Evolutionary conservation across 1,284 basidiomycete species (phyloP), one percentile per base, ranked within the genome.

Genomic region (Cryptococcus floricola): DNA sequence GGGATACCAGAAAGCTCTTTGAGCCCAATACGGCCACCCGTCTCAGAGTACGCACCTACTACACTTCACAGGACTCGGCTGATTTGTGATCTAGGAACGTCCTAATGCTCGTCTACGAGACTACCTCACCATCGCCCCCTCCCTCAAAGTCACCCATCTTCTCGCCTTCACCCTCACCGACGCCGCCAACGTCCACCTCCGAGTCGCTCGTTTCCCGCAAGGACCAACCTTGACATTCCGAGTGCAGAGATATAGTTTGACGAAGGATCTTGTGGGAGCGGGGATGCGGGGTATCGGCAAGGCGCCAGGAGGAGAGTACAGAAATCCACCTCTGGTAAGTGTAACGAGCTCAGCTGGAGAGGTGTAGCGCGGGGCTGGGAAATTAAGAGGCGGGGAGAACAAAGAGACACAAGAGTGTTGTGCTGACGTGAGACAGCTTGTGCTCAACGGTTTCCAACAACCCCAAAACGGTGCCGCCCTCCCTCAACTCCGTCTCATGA

Each of bases 11-110:
- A 66, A 89, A 90, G 75, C 87, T 96, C 60, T 92, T 99, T 90
- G 96, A 98, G 77, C 96, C 96, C 58, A 93, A 98, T 75, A 99
- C 96, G 19, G 96, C 95, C 6, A 87, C 87, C 58, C 83, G 94
- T 50, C 82, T 99, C 18, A 86, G 81, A 78, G 91, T 93, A 65
- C 62, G 84, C 51, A 7, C 39, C 44, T 37, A 23, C 25, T 16
- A 25, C 12, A 18, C 13, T 28, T 8, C 2, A 9, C 9, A 6
- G 6, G 1, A 12, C 25, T n/a, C 6, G 48, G 39, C 52, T 60
- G 43, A 55, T n/a, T 1, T 31, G 41, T 64, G 71, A 58, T 23
- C 2, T 73, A 95, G 89, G 95, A 98, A 82, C 83, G 94, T 41
- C 86, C 86, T 58, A 83, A 88, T 50, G 98, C 98, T 73, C 89